A percentile compares a stretch with the other conserved stretches of the same genome.
phyloP scores from a whole-genome alignment of 2,329 filamentous ascomycete species.

The Phialophora tarda region DNA sequence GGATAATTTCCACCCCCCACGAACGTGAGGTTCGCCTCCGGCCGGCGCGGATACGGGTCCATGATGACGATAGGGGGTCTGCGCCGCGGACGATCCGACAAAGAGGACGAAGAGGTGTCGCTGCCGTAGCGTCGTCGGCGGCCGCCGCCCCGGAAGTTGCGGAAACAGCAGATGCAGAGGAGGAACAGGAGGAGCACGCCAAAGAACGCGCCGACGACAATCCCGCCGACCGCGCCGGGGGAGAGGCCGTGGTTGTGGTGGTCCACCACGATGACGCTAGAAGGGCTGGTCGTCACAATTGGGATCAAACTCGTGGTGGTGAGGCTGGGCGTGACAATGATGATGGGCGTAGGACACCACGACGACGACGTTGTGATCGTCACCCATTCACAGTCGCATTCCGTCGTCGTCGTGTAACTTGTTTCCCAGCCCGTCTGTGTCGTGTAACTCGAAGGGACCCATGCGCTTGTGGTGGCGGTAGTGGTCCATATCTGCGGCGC shows the following conservation, averaged over 20 bases:
- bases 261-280: conserved; percentile 22
- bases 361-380: conserved; percentile 4
- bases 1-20: conserved; percentile 31
- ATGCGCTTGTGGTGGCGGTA: not conserved
- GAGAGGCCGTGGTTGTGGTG: conserved; percentile 27
- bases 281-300: conserved; percentile 22
- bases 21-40: conserved; percentile 31
- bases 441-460: conserved; percentile 7
- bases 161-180: conserved; percentile 31
- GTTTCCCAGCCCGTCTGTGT: conserved; percentile 7
- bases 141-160: conserved; percentile 6
- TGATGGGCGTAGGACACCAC: conserved; percentile 19
- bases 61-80: conserved; percentile 18
- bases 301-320: conserved; percentile 20
- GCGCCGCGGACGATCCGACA: conserved; percentile 13
- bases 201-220: conserved; percentile 35
- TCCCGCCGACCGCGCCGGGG: conserved; percentile 31
- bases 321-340: not conserved
- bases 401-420: conserved; percentile 21
- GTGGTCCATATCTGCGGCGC: conserved; percentile 3
- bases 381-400: conserved; percentile 13
- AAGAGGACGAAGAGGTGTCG: conserved; percentile 18
- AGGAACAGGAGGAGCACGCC: conserved; percentile 31
- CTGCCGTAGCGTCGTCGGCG: conserved; percentile 18
- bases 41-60: conserved; percentile 29